These are phyloP conservation scores for Eleusine indica DNA, from an alignment of 176 grass and related monocot species.

Conservation along the genomic window DNA sequence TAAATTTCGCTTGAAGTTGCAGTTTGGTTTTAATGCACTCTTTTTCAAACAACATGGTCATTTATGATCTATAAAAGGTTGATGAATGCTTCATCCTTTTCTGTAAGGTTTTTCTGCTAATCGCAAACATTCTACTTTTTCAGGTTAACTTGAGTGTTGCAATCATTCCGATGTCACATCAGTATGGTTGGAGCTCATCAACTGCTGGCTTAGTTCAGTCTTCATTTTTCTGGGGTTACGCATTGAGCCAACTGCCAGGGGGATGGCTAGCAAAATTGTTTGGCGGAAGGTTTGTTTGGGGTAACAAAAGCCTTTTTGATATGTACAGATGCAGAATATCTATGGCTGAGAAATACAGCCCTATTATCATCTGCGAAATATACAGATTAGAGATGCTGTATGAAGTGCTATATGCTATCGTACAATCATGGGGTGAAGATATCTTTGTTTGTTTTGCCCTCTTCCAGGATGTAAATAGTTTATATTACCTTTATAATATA, in stretches of 20 bases:
- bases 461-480: not conserved
- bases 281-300: slow-evolving; percentile 92
- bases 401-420: slow-evolving; percentile 1
- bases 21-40: slow-evolving; percentile 16
- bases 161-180: slow-evolving; percentile 95
- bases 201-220: slow-evolving; percentile 98
- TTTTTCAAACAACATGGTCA: not conserved
- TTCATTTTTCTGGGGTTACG: slow-evolving; percentile 95
- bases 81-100: not conserved
- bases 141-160: slow-evolving; percentile 98
- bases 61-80: not conserved
- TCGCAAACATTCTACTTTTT: slow-evolving; percentile 30
- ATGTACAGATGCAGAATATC: slow-evolving; percentile 1
- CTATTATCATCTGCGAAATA: not conserved
- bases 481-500: not conserved
- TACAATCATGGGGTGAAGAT: slow-evolving; percentile 4
- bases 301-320: slow-evolving; percentile 50
- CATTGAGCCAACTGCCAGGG: slow-evolving; percentile 88
- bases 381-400: not conserved
- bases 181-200: slow-evolving; percentile 94
- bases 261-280: slow-evolving; percentile 90
- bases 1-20: slow-evolving; percentile 1
- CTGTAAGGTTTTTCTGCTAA: slow-evolving; percentile 10
- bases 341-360: slow-evolving; percentile 12
- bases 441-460: not conserved